phyloP scores from a whole-genome alignment of 768 basidiomycete species.

The Glaciozyma antarctica region DNA sequence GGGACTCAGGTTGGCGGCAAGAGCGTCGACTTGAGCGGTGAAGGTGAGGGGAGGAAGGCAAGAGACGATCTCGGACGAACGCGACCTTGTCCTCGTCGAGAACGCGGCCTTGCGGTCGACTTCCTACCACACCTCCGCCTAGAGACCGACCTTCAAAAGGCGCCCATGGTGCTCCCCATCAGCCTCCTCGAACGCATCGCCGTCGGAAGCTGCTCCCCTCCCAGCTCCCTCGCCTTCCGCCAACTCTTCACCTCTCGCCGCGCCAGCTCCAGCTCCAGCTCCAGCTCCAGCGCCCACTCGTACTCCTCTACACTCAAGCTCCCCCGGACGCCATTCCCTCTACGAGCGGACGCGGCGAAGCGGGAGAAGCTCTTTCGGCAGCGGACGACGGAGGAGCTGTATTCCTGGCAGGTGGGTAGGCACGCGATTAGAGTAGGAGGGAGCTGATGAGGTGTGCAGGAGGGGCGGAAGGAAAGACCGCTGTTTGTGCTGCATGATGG shows the following conservation, averaged over 20 bases:
- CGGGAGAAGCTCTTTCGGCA: slow-evolving; percentile 52
- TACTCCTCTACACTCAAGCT: slow-evolving; percentile 62
- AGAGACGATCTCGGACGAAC: too few relatives aligned
- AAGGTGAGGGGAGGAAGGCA: too few relatives aligned
- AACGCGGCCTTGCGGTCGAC: too few relatives aligned
- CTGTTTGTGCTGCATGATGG: slow-evolving; percentile 87
- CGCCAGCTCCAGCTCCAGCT: not conserved
- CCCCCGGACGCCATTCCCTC: slow-evolving; percentile 70
- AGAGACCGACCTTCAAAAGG: too few relatives aligned
- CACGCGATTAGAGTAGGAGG: not conserved
- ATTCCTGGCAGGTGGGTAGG: slow-evolving; percentile 46
- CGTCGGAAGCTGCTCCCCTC: not conserved
- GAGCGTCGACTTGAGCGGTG: too few relatives aligned
- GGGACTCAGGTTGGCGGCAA: too few relatives aligned
- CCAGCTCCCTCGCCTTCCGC: not conserved
- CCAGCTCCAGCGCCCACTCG: not conserved
- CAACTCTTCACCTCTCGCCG: not conserved
- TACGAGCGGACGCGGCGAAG: slow-evolving; percentile 58
- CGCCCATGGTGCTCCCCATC: too few relatives aligned
- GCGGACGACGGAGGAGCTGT: slow-evolving; percentile 63
- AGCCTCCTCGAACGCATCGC: too few relatives aligned
- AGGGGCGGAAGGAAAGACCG: slow-evolving; percentile 55
- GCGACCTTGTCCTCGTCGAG: too few relatives aligned
- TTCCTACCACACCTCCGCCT: too few relatives aligned
- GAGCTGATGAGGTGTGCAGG: slow-evolving; percentile 42